phyloP scores from a whole-genome alignment of 2,329 filamentous ascomycete genomes.

The Botrytis deweyae region DNA sequence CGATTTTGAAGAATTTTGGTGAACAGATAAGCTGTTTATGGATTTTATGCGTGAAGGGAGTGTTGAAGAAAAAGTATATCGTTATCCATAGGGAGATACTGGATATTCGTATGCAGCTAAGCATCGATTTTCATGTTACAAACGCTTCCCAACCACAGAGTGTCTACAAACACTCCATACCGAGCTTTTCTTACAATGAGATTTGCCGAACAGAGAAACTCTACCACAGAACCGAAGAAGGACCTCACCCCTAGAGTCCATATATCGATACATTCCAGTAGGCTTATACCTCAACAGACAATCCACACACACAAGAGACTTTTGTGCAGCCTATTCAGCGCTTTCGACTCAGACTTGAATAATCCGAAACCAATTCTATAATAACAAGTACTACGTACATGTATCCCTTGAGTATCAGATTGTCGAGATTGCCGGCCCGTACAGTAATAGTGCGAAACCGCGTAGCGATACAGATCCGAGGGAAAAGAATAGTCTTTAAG shows the following conservation, averaged over 20 bases:
- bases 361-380: background rate
- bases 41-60: background rate
- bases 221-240: background rate
- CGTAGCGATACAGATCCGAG: background rate
- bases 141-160: background rate
- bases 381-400: background rate
- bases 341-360: background rate
- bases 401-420: background rate
- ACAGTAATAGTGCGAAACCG: background rate
- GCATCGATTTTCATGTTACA: background rate
- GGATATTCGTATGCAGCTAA: background rate
- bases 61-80: background rate
- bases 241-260: background rate
- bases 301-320: background rate
- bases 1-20: rapidly evolving
- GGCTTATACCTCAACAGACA: background rate
- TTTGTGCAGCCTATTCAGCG: background rate
- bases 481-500: background rate
- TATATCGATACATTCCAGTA: background rate
- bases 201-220: background rate
- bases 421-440: background rate
- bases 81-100: rapidly evolving
- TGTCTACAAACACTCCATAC: background rate
- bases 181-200: background rate
- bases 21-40: background rate